Evolutionary conservation across 2,329 filamentous ascomycete genomes (phyloP).

Genomic region (Chaetomiaceae sp.): DNA sequence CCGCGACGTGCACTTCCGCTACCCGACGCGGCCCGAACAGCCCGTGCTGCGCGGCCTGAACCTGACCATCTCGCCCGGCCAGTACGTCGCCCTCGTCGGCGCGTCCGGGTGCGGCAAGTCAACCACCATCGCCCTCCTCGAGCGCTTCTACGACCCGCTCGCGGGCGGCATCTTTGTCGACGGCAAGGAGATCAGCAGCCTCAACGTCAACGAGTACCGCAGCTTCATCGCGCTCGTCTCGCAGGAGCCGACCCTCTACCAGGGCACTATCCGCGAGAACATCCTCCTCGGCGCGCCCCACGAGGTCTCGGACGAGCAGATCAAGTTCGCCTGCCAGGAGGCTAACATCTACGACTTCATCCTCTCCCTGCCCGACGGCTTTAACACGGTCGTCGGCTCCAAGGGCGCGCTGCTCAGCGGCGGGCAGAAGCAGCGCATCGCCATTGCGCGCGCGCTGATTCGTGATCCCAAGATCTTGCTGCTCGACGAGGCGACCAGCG

Average conservation of each 20-base stretch:
- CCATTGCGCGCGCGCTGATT: slow-evolving; percentile 85
- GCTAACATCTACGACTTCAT: slow-evolving; percentile 94
- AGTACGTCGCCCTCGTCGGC: slow-evolving; percentile 88
- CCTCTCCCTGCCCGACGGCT: slow-evolving; percentile 77
- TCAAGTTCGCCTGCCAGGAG: slow-evolving; percentile 78
- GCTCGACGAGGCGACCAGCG: slow-evolving; percentile 76
- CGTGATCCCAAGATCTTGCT: slow-evolving; percentile 86
- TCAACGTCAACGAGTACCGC: slow-evolving; percentile 86
- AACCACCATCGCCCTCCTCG: slow-evolving; percentile 85
- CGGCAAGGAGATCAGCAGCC: slow-evolving; percentile 70
- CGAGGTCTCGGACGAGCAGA: slow-evolving; percentile 64
- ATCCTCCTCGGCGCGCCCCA: slow-evolving; percentile 72
- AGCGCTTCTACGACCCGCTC: slow-evolving; percentile 91
- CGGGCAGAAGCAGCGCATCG: slow-evolving; percentile 91
- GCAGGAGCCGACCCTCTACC: slow-evolving; percentile 92
- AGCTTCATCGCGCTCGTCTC: slow-evolving; percentile 80
- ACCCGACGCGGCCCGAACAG: slow-evolving; percentile 85
- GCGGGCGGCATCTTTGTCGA: slow-evolving; percentile 78
- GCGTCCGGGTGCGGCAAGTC: slow-evolving; percentile 91
- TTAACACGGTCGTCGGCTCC: slow-evolving; percentile 78
- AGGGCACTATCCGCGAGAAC: slow-evolving; percentile 87
- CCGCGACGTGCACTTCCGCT: slow-evolving; percentile 88
- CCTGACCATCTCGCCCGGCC: slow-evolving; percentile 67
- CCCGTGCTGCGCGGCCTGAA: slow-evolving; percentile 86
- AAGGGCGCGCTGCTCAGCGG: slow-evolving; percentile 84